Base-by-base conservation (phyloP, 441 rosid species). In the Syzygium malaccense region DNA sequence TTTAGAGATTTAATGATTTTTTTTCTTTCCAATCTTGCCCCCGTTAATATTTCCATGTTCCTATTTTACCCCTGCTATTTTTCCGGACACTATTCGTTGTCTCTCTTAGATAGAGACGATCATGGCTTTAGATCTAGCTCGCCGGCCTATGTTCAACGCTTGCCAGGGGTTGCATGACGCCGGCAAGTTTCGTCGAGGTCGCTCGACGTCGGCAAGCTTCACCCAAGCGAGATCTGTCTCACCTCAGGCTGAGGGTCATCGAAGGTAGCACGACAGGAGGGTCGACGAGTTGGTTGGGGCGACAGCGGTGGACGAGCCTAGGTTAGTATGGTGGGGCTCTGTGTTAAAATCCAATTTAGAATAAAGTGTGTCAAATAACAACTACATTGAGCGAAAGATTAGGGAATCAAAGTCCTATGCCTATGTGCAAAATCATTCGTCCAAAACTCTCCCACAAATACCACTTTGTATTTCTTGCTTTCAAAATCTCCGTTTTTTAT, bases 111-210 rank as follows among this genome's bases (percentile, higher is more conserved):
- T 4, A 2, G 9, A 62, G 33, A 62, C 33, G 1, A 7, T n/a
- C 3, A 20, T n/a, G 11, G 19, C 19, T 17, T 33, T n/a, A 62
- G 3, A 62, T 62, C 19, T n/a, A 62, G 71, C 19, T 62, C 15
- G 19, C 9, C 4, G 71, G 71, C 71, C 71, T 62, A 18, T 14
- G 3, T 5, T 66, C 6, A 5, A 66, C 25, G 18, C 33, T 64
- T 3, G 23, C 75, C 6, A 33, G 10, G 75, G 23, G 23, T 32
- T 41, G 4, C 17, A 23, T 9, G 23, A 17, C 20, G 9, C 41
- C 0, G 0, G 18, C 12, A 8, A 8, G 12, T 3, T 64, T 64
- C 23, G 12, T 7, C 12, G 0, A 30, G 75, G 75, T 64, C 11
- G 37, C 4, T n/a, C 26, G 68, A 62, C 68, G 4, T 0, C 33